phyloP scores from a whole-genome alignment of 1,284 basidiomycete genomes.

The Xerocomus minutiporus region DNA sequence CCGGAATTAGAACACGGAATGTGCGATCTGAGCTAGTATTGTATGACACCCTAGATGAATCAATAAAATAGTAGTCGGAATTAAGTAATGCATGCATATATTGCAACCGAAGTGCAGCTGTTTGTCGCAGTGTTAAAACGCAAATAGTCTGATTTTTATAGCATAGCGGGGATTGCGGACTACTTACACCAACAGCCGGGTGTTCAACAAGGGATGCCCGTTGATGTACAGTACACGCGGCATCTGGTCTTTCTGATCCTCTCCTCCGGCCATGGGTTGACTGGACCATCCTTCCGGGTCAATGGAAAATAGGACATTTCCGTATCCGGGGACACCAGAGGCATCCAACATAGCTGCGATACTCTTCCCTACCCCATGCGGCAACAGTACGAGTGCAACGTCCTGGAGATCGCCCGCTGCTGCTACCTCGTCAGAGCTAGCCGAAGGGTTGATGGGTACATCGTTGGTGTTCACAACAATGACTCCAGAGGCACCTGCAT shows the following conservation, averaged over 20 bases:
- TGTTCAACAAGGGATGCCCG: slow-evolving; percentile 71
- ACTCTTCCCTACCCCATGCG: slow-evolving; percentile 45
- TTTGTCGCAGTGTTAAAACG: neutral
- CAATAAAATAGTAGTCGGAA: neutral
- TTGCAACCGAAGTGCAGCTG: neutral
- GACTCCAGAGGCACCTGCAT: slow-evolving; percentile 69
- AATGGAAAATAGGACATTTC: slow-evolving; percentile 51
- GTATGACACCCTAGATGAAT: neutral
- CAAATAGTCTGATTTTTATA: neutral
- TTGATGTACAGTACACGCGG: slow-evolving; percentile 68
- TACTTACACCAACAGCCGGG: slow-evolving; percentile 55
- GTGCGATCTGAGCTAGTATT: neutral
- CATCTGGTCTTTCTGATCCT: slow-evolving; percentile 12
- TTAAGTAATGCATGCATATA: neutral
- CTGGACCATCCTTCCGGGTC: slow-evolving; percentile 38
- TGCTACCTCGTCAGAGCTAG: slow-evolving; percentile 51
- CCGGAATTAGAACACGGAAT: no score
- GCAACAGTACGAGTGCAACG: slow-evolving; percentile 58
- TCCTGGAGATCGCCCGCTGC: slow-evolving; percentile 55
- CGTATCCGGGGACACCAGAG: slow-evolving; percentile 42
- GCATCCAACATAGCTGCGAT: slow-evolving; percentile 53
- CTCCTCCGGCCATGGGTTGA: slow-evolving; percentile 20
- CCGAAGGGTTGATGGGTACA: slow-evolving; percentile 60
- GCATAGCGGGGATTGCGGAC: neutral
- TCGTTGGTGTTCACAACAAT: slow-evolving; percentile 68